Conservation (phyloP, 1,139 yeast species). For the Kodamaea alishanica region DNA sequence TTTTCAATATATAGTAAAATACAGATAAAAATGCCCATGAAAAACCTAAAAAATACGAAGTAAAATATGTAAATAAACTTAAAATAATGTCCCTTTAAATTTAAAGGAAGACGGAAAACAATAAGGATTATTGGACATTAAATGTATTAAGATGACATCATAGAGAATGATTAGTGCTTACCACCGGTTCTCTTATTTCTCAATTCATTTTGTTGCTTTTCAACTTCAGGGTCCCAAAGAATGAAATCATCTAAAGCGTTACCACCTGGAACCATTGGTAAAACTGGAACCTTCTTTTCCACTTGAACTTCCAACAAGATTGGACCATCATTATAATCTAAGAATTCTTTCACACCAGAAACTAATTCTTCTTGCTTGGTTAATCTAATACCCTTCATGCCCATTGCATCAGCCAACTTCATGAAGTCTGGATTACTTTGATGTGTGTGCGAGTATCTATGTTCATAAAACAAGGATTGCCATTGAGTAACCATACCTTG, state of each 20-base stretch:
- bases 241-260: conserved; percentile 92
- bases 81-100: too few species aligned
- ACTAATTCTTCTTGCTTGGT: conserved; percentile 59
- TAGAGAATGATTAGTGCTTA: conserved; percentile 30
- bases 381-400: conserved; percentile 76
- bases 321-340: conserved; percentile 73
- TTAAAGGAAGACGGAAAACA: too few species aligned
- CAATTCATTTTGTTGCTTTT: conserved; percentile 65
- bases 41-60: too few species aligned
- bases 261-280: conserved; percentile 98
- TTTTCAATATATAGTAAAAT: too few species aligned
- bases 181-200: conserved; percentile 61
- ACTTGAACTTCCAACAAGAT: conserved; percentile 86
- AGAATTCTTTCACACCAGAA: conserved; percentile 57
- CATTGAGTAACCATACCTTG: conserved; percentile 99
- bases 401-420: conserved; percentile 93
- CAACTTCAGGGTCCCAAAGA: conserved; percentile 76
- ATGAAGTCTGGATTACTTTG: conserved; percentile 91
- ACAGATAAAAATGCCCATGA: too few species aligned
- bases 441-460: conserved; percentile 95
- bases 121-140: too few species aligned
- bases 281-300: conserved; percentile 94
- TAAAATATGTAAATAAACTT: too few species aligned
- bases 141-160: too few species aligned
- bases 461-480: conserved; percentile 96